phyloP scores from a whole-genome alignment of 257 asterid species.

The Solanum lycopersicoides region DNA sequence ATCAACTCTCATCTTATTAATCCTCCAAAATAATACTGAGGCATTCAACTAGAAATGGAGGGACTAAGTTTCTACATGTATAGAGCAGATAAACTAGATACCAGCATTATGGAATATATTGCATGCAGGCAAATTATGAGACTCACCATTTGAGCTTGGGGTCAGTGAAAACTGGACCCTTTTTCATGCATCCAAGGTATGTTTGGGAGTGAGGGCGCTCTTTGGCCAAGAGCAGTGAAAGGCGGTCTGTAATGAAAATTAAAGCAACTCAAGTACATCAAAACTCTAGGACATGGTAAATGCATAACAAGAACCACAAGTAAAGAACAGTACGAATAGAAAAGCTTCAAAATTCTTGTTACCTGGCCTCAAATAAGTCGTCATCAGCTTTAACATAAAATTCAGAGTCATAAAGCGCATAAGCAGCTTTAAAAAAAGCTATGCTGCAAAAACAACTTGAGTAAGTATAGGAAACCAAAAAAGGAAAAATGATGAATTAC shows the following conservation, averaged over 20 bases:
- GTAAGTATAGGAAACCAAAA: conserved; percentile 13
- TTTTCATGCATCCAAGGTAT: conserved; percentile 97
- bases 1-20: not conserved
- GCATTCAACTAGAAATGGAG: not conserved
- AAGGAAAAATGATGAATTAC: not conserved
- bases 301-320: conserved; percentile 2
- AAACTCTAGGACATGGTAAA: conserved; percentile 2
- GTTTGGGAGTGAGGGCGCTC: conserved; percentile 94
- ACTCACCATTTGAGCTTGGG: conserved; percentile 95
- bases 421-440: conserved; percentile 96
- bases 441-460: conserved; percentile 37
- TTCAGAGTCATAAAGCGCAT: conserved; percentile 83
- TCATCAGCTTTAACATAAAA: conserved; percentile 98
- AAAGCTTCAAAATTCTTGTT: conserved; percentile 7
- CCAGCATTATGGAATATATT: not conserved
- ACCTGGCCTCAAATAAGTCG: conserved; percentile 97
- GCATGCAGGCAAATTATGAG: not conserved
- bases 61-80: not conserved
- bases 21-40: not conserved
- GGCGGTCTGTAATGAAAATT: conserved; percentile 49
- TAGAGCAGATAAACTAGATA: not conserved
- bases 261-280: not conserved
- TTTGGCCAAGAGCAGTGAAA: conserved; percentile 87
- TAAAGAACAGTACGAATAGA: not conserved
- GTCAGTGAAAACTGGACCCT: conserved; percentile 93